Evolutionary conservation across 495 filamentous ascomycete genomes (phyloP).

Genomic region (Clohesyomyces aquaticus): DNA sequence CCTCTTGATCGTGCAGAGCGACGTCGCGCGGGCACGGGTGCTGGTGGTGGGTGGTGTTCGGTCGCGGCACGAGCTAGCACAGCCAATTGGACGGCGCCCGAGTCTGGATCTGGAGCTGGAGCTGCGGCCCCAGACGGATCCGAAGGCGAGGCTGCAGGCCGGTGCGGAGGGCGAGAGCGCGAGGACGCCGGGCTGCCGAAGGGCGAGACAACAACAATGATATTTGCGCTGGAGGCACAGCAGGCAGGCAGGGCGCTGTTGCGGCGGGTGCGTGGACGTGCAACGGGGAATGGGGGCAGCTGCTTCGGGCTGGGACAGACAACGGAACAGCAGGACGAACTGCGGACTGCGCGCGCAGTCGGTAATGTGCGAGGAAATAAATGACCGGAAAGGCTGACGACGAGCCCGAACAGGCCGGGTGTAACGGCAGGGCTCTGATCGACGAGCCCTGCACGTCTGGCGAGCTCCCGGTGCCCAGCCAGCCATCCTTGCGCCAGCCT

Average conservation of each 20-base stretch:
- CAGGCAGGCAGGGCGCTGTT: not conserved
- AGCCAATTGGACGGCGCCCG: constrained; percentile 23
- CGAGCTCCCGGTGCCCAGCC: not conserved
- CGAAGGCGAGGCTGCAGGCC: not conserved
- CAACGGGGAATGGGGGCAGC: not conserved
- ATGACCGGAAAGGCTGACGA: constrained; percentile 12
- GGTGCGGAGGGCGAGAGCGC: no score
- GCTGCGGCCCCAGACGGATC: not conserved
- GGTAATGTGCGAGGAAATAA: constrained; percentile 11
- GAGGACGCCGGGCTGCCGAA: no score
- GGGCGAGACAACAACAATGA: no score
- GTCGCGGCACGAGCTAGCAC: not conserved
- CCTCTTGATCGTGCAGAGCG: not conserved
- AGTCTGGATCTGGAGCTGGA: not conserved
- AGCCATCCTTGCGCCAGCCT: not conserved
- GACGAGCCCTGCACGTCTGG: constrained; percentile 2
- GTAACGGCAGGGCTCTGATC: constrained; percentile 14
- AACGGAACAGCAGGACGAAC: not conserved
- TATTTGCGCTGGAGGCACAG: not conserved
- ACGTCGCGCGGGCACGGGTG: not conserved
- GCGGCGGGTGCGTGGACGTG: not conserved
- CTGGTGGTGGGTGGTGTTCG: constrained; percentile 1
- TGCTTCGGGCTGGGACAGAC: not conserved
- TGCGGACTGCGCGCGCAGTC: constrained; percentile 9
- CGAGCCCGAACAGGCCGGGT: not conserved